phyloP scores from a whole-genome alignment of 495 filamentous ascomycete species.

The Apiosordaria backusii region DNA sequence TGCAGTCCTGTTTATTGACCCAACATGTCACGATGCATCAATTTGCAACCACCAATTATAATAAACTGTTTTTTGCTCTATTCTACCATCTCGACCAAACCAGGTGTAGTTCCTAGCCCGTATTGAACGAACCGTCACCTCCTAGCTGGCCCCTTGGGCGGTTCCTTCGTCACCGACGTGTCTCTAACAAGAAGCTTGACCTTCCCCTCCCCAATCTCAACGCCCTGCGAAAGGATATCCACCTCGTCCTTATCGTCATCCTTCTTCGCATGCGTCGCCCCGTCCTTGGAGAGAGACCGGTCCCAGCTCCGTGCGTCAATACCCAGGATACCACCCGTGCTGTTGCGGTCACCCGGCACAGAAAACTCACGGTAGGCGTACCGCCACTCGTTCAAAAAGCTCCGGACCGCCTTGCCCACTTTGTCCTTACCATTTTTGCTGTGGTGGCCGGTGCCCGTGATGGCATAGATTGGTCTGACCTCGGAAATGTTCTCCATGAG shows the following conservation, averaged over 20 bases:
- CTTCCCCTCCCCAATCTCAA: conserved; percentile 59
- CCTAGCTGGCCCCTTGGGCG: conserved; percentile 45
- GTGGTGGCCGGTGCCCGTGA: conserved; percentile 95
- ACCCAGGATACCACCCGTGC: conserved; percentile 89
- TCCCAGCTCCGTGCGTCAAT: conserved; percentile 91
- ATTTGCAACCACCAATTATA: not conserved
- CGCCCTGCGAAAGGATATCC: conserved; percentile 56
- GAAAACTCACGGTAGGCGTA: conserved; percentile 96
- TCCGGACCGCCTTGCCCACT: conserved; percentile 87
- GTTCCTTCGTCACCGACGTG: conserved; percentile 33
- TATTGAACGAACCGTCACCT: not conserved
- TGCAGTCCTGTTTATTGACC: not conserved
- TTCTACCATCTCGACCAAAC: not conserved
- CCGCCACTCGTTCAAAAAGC: conserved; percentile 90
- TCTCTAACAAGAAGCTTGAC: conserved; percentile 57
- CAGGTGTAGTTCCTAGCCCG: not conserved
- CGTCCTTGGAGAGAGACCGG: conserved; percentile 55
- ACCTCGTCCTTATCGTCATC: conserved; percentile 58
- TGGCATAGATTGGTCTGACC: conserved; percentile 80
- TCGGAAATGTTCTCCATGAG: conserved; percentile 76
- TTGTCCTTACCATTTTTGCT: conserved; percentile 99
- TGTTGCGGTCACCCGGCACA: conserved; percentile 84
- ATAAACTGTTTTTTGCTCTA: not conserved
- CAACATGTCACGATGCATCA: not conserved
- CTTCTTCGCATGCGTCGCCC: conserved; percentile 38